Evolutionary conservation across 2,329 filamentous ascomycete species (phyloP).

Genomic region (Exserohilum turcica): DNA sequence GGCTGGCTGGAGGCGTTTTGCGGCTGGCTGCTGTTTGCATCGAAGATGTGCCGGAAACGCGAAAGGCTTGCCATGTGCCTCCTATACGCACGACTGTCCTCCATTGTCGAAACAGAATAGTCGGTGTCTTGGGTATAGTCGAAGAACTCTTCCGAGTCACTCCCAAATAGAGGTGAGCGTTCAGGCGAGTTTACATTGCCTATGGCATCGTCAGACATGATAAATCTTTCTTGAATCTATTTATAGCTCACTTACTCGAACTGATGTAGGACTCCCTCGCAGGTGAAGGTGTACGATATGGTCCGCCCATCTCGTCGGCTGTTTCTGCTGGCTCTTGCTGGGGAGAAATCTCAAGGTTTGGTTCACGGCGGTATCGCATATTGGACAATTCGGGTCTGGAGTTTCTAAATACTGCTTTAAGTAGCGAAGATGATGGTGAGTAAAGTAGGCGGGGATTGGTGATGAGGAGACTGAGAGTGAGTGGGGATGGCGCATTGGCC

Average conservation of each 20-base stretch:
- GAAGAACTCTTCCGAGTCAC: neutral
- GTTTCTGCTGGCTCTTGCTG: neutral
- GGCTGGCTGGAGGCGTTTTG: no score
- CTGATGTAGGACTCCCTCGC: neutral
- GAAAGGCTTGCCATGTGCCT: neutral
- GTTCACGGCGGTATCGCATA: neutral
- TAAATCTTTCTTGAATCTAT: rapidly evolving
- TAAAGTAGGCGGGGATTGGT: neutral
- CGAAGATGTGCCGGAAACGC: neutral
- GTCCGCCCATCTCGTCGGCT: neutral
- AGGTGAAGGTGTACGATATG: slow-evolving; percentile 19
- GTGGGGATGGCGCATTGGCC: slow-evolving; percentile 11
- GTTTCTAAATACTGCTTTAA: neutral
- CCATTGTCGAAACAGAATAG: no score
- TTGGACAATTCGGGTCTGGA: neutral
- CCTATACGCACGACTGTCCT: neutral
- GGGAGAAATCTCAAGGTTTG: neutral
- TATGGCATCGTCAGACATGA: neutral
- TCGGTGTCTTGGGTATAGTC: neutral
- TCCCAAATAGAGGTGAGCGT: neutral
- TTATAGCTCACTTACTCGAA: slow-evolving; percentile 5
- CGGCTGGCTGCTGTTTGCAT: no score
- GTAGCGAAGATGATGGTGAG: neutral
- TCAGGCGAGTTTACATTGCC: slow-evolving; percentile 8
- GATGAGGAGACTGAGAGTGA: slow-evolving; percentile 5